phyloP scores from a whole-genome alignment of 2,329 filamentous ascomycete genomes.

The Fusarium sp. region DNA sequence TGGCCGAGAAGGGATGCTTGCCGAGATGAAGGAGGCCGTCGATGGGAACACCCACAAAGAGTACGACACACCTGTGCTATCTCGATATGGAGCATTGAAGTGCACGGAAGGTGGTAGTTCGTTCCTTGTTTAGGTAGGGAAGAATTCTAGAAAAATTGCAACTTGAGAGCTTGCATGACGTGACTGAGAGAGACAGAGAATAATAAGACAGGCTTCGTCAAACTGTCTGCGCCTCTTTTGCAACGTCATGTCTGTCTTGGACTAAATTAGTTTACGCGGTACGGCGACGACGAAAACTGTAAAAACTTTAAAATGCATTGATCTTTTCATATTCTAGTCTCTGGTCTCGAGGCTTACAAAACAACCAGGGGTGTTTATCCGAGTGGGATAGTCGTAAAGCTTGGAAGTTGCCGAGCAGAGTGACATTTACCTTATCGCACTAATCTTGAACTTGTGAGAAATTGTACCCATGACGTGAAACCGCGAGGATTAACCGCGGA shows the following conservation, averaged over 20 bases:
- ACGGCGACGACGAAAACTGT: not conserved
- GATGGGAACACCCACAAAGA: constrained; percentile 4
- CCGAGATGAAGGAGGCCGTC: constrained; percentile 31
- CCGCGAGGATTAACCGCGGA: constrained; percentile 1
- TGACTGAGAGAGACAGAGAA: not conserved
- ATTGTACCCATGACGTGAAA: constrained; percentile 1
- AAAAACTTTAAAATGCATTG: constrained; percentile 1
- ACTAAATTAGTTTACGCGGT: not conserved
- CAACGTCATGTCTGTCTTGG: constrained; percentile 18
- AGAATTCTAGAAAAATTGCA: constrained; percentile 22
- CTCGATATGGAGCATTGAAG: constrained; percentile 17
- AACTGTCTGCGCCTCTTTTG: constrained; percentile 9
- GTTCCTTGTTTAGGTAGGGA: constrained; percentile 13
- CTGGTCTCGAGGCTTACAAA: not conserved
- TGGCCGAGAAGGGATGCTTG: constrained; percentile 12
- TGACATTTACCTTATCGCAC: not conserved
- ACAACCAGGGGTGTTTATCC: not conserved
- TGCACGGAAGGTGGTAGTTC: not conserved
- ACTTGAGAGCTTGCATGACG: not conserved
- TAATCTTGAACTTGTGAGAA: not conserved
- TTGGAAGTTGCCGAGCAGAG: not conserved
- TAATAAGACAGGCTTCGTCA: not conserved
- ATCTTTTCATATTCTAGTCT: not conserved
- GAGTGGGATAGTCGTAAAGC: constrained; percentile 11
- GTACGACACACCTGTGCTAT: constrained; percentile 4